These are phyloP conservation scores for Malus orientalis DNA, from an alignment of 306 rosid species.

Conservation along the genomic window DNA sequence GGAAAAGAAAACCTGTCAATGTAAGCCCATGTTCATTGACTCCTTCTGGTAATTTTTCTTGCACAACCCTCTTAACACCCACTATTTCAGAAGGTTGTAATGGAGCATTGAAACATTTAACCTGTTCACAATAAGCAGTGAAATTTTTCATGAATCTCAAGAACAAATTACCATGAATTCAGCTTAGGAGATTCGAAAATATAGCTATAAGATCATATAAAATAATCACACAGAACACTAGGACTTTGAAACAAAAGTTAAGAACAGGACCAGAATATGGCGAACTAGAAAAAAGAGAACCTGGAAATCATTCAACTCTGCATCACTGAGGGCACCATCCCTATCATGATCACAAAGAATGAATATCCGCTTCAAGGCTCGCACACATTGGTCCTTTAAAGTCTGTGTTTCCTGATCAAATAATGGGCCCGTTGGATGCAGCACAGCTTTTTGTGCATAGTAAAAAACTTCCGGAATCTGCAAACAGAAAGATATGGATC, in stretches of 20 bases:
- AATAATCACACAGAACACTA: background rate
- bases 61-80: constrained; percentile 86
- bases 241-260: background rate
- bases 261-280: background rate
- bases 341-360: constrained; percentile 88
- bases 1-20: constrained; percentile 92
- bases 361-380: constrained; percentile 91
- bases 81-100: constrained; percentile 90
- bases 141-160: constrained; percentile 17
- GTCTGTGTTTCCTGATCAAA: constrained; percentile 96
- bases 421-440: constrained; percentile 94
- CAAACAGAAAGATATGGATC: constrained; percentile 10
- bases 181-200: background rate
- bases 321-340: constrained; percentile 77
- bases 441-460: constrained; percentile 97
- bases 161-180: background rate
- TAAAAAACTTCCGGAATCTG: constrained; percentile 97
- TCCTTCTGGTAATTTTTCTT: constrained; percentile 89
- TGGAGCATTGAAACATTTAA: constrained; percentile 97
- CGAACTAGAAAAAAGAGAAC: constrained; percentile 3
- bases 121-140: constrained; percentile 45
- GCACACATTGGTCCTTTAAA: constrained; percentile 86
- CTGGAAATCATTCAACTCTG: constrained; percentile 59
- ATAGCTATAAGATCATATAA: background rate
- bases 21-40: constrained; percentile 97